Evolutionary conservation across 352 stramenopile genomes (phyloP), one percentile per base, ranked within the genome.

Genomic region (Stephanocyclus meneghinianus): DNA sequence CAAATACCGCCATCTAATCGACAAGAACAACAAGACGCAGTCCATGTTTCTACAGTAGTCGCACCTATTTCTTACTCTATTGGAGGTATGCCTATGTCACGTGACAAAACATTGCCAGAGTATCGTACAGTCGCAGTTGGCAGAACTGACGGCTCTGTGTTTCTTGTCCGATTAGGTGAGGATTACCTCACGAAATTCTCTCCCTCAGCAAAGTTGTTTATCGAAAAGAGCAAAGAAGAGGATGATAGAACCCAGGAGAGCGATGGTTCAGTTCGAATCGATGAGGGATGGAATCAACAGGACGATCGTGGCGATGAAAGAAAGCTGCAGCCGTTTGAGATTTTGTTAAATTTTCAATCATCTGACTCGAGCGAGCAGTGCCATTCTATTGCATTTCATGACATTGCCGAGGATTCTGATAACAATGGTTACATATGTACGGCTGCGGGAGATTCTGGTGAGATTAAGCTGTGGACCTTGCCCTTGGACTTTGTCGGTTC

Each of bases 121-220:
- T 42, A 77, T 44, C 37, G 53, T 30, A 73, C 35, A 11, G 70
- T 88, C 44, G 75, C 67, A 18, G 81, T 88, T 4, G 84, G 71
- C n/a, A 75, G 74, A 51, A 82, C 74, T 0, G 78, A 90, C 77
- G 84, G 84, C 8, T 84, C 68, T 8, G 60, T 88, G 8, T 77
- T 84, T 45, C 56, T 87, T 13, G 71, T 90, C 2, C 40, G 76
- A 71, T 40, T 89, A 13, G 81, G 81, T 37, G 45, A 67, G 18
- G 68, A 87, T 65, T 90, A 90, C 59, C 62, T 85, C 60, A 84
- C 84, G 8, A 81, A 78, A 26, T 88, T 90, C 66, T 18, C 56
- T 1, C 13, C 51, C 26, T 30, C 50, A 5, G 47, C 74, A 1
- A 81, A 67, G 47, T 21, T 48, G 37, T 21, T 71, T 32, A 40